phyloP scores from a whole-genome alignment of 805 yeast species.

The Metschnikowia kunwiensis region DNA sequence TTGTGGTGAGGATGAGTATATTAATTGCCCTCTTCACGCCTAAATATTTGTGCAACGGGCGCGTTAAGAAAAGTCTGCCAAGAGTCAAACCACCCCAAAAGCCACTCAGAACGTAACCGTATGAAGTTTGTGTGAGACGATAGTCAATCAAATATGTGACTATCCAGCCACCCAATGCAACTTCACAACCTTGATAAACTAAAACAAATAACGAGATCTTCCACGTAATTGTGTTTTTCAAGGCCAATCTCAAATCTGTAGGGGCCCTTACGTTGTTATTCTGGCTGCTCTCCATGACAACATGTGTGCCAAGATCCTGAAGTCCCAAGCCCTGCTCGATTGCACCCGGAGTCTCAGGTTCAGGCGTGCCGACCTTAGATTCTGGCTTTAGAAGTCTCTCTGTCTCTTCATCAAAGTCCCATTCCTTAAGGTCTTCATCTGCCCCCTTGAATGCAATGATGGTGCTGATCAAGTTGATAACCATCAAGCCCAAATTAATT shows the following conservation, averaged over 20 bases:
- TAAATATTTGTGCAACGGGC: conserved; percentile 14
- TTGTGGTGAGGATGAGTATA: conserved; percentile 12
- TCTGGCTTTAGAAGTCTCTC: conserved; percentile 4
- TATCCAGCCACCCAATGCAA: conserved; percentile 24
- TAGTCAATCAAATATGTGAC: conserved; percentile 23
- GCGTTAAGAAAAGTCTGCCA: conserved; percentile 20
- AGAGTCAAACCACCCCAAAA: conserved; percentile 25
- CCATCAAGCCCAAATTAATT: conserved; percentile 18
- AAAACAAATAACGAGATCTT: conserved; percentile 18
- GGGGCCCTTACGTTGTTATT: neutral
- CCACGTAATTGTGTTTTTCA: conserved; percentile 21
- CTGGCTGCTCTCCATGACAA: conserved; percentile 1
- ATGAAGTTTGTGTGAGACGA: conserved; percentile 16
- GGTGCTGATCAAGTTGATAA: conserved; percentile 8
- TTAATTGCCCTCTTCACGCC: conserved; percentile 19
- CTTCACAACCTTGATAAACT: conserved; percentile 23
- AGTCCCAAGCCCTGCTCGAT: conserved; percentile 10
- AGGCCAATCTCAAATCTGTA: conserved; percentile 16
- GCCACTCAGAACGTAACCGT: conserved; percentile 24
- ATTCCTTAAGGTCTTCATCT: conserved; percentile 17
- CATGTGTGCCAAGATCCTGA: conserved; percentile 6
- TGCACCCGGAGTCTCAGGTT: conserved; percentile 2
- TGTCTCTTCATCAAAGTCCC: conserved; percentile 16
- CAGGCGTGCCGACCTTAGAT: neutral
- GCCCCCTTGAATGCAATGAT: conserved; percentile 17